phyloP scores from a whole-genome alignment of 139 green algal genomes.

The Trebouxia sp. region DNA sequence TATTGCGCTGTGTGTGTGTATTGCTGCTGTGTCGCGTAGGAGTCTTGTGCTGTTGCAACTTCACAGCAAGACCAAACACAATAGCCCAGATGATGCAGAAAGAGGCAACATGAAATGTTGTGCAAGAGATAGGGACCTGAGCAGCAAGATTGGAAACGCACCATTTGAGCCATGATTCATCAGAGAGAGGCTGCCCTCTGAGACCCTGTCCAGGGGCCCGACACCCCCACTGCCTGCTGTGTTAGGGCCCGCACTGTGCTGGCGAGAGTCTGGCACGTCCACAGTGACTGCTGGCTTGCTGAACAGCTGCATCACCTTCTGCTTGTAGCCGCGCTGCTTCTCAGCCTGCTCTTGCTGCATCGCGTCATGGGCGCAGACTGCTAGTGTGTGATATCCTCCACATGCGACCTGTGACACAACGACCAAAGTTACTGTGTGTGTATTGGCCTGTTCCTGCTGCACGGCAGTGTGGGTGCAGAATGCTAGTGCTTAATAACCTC shows the following conservation, averaged over 20 bases:
- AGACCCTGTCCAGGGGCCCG: constrained; percentile 7
- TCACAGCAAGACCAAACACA: too few relatives aligned
- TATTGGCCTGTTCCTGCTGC: background rate
- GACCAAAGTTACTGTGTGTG: background rate
- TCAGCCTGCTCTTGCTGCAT: constrained; percentile 43
- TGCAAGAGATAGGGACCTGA: too few relatives aligned
- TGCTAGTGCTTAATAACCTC: constrained; percentile 52
- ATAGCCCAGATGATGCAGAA: too few relatives aligned
- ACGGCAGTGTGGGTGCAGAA: constrained; percentile 45
- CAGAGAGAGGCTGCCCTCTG: background rate
- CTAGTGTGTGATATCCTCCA: constrained; percentile 65
- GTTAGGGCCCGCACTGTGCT: background rate
- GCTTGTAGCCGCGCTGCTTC: constrained; percentile 30
- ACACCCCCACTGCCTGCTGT: constrained; percentile 5
- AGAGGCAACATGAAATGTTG: too few relatives aligned
- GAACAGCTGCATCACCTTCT: constrained; percentile 28
- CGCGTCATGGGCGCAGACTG: constrained; percentile 65
- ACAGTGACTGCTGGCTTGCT: constrained; percentile 11
- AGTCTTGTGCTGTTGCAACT: too few relatives aligned
- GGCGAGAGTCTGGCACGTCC: constrained; percentile 21
- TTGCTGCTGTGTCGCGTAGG: too few relatives aligned
- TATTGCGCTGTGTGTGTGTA: too few relatives aligned
- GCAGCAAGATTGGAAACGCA: background rate
- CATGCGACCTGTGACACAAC: constrained; percentile 49
- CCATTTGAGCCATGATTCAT: constrained; percentile 10